Base-by-base conservation (phyloP, 2,329 filamentous ascomycete species). In the Aspergillus brasiliensis region DNA sequence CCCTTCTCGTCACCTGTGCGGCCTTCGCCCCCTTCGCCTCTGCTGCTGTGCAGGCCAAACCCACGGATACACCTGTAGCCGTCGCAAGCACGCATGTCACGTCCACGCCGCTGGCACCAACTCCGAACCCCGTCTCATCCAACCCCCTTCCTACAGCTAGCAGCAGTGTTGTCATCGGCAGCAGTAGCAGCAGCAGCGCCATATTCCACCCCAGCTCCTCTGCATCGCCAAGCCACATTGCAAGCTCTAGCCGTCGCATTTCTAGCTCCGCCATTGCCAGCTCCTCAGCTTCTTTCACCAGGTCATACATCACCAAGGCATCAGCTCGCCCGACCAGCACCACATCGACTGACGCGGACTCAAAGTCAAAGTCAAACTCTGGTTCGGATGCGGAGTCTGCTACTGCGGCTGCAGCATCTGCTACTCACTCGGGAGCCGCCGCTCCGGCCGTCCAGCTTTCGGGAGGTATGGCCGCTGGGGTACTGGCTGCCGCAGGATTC, bases 401-500 rank as follows among this genome's bases (percentile, higher is more conserved):
- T 6, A 27, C 54, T 8, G 44, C 57, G 21, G 40, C 44, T 47
- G 44, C 65, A 15, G 51, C 69, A 15, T 55, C 69, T n/a, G 38
- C 63, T 10, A 49, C 62, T 8, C 60, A 66, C 2, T 52, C 63
- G 3, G 66, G 61, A 52, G 69, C 65, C 56, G 69, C 65, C 55
- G 60, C 62, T 17, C 65, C 71, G 11, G 61, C 51, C 28, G 38
- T 60, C 34, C 65, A 70, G 56, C 28, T 71, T 21, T 63, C 72
- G 11, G 69, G 69, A 25, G 67, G 63, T 25, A 54, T 75, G 59
- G 68, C 67, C 31, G 73, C 68, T 7, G 74, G 71, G 63, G 72
- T 64, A 3, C 51, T 72, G 38, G 73, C 70, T 47, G 63, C 72
- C 44, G 71, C 69, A n/a, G 73, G 73, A 21, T 51, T 75, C 27